phyloP scores from a whole-genome alignment of 106 monocot genomes.

The Dendrobium catenatum region DNA sequence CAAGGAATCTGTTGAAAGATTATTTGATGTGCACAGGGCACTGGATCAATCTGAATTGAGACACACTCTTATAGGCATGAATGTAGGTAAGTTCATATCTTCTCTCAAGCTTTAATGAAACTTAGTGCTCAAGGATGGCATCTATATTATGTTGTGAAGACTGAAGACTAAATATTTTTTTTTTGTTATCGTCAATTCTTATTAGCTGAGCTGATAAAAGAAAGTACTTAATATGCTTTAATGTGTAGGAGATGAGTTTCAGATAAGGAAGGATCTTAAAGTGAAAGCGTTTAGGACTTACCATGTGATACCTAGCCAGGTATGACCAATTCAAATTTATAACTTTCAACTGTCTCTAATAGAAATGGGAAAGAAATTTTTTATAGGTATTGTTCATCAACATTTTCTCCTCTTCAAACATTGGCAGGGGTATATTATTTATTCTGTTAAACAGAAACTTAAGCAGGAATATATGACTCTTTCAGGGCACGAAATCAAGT shows the following conservation, averaged over 20 bases:
- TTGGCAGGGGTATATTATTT: slow-evolving; percentile 89
- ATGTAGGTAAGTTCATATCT: slow-evolving; percentile 42
- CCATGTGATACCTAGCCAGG: slow-evolving; percentile 89
- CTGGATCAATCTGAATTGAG: slow-evolving; percentile 88
- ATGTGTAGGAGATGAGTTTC: slow-evolving; percentile 70
- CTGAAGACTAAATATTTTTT: not conserved
- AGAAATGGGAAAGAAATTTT: not conserved
- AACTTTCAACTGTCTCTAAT: not conserved
- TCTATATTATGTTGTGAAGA: not conserved
- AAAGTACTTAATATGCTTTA: not conserved
- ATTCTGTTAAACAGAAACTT: slow-evolving; percentile 76
- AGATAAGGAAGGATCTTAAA: slow-evolving; percentile 73
- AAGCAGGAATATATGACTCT: slow-evolving; percentile 63
- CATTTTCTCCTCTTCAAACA: slow-evolving; percentile 4
- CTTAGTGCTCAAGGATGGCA: not conserved
- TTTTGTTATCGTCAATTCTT: not conserved
- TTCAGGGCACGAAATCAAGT: slow-evolving; percentile 64
- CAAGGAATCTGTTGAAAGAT: slow-evolving; percentile 58
- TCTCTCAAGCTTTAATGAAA: not conserved
- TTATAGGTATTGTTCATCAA: not conserved
- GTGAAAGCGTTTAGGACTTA: slow-evolving; percentile 92
- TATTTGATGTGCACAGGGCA: slow-evolving; percentile 77
- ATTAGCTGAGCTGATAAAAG: not conserved
- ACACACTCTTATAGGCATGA: slow-evolving; percentile 57
- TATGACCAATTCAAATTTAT: slow-evolving; percentile 5